Evolutionary conservation across 768 basidiomycete genomes (phyloP).

Genomic region (Pilatotrama ljubarskyi): DNA sequence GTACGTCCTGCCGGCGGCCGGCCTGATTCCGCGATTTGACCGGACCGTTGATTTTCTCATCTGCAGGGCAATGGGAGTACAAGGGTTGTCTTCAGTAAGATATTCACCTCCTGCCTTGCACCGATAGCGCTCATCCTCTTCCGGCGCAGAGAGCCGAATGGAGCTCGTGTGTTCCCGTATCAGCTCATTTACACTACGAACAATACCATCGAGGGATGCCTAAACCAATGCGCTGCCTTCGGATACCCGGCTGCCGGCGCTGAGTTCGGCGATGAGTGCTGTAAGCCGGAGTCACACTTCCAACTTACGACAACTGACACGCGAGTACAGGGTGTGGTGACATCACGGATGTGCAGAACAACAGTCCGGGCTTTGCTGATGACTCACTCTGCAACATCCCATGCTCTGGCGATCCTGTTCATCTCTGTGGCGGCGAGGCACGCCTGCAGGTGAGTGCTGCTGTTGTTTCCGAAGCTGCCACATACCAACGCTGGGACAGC

Average conservation of each 20-base stretch:
- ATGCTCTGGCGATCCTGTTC: conserved; percentile 70
- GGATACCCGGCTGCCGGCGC: conserved; percentile 73
- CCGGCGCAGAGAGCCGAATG: conserved; percentile 48
- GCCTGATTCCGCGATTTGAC: neutral
- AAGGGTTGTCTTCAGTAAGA: conserved; percentile 66
- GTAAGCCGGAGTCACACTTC: conserved; percentile 39
- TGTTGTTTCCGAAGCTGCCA: neutral
- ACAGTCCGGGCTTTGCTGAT: conserved; percentile 34
- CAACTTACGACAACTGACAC: neutral
- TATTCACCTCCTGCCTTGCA: neutral
- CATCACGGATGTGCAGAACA: conserved; percentile 46
- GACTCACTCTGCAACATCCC: conserved; percentile 46
- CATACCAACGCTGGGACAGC: conserved; percentile 2
- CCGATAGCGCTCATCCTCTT: neutral
- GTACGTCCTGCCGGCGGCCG: neutral
- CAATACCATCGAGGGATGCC: conserved; percentile 64
- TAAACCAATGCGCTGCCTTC: conserved; percentile 66
- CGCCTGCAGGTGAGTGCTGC: conserved; percentile 53
- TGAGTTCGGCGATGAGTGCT: conserved; percentile 74
- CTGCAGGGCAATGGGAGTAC: conserved; percentile 57
- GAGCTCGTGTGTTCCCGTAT: conserved; percentile 55
- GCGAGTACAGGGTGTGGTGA: conserved; percentile 66
- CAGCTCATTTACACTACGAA: conserved; percentile 59
- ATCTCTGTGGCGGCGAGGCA: conserved; percentile 63
- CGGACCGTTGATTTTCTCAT: neutral